Evolutionary conservation across 441 rosid species (phyloP), one percentile per base, ranked within the genome.

Genomic region (Adansonia grandidieri): DNA sequence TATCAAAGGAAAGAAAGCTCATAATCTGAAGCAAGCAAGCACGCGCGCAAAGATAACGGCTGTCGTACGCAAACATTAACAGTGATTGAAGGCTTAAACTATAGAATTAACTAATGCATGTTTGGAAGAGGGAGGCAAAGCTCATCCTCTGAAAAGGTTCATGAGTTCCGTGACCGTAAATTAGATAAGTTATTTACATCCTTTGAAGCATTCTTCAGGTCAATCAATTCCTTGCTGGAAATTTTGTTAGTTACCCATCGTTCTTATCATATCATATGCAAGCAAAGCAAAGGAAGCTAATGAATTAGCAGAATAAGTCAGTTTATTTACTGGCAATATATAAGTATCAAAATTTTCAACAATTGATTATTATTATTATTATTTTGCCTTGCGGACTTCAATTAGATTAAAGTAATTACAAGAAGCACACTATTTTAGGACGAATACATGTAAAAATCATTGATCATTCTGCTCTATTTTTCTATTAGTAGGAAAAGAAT

Each of bases 331-430:
- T 28, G 1, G 47, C 7, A 44, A 44, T 44, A 44, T 6, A 7
- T 44, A 44, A 44, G 47, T 44, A 47, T 9, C 11, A 19, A 56
- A 17, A 9, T 2, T 20, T 20, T 20, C 2, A 60, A 60, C 10
- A 37, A 42, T 19, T 57, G 9, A 64, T 42, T 9, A 5, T 72
- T 11, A 32, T 72, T 48, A 53, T 7, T 11, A 8, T 8, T 42
- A 42, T 79, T 60, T 40, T 3, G 76, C 85, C 85, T 79, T 82
- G 51, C 78, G 78, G 80, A 79, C 74, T 65, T 78, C 10, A 79
- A 40, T 40, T 73, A 20, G 6, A 66, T 32, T 14, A 47, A 58
- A 17, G 22, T 64, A 58, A 37, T 9, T 64, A 50, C 62, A 74
- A 73, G 32, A 54, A 42, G 24, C 13, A 10, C 14, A 32, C 71